A percentile compares a stretch with the other conserved stretches of the same genome.
Conservation (phyloP, 495 filamentous ascomycete genomes). For the Talaromyces ruber region DNA sequence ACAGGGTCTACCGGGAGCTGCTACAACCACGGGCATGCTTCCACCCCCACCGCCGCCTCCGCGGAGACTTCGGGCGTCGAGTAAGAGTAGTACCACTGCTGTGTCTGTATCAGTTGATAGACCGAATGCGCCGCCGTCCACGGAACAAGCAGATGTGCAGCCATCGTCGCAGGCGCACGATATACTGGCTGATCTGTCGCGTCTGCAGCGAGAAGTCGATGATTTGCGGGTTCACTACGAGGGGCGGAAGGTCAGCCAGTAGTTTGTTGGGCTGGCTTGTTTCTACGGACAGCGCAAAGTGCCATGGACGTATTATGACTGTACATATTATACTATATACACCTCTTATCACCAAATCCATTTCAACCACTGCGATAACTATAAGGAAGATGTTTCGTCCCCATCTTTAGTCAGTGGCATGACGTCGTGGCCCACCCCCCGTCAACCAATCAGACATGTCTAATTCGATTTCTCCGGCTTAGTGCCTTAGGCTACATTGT, state of each 20-base stretch:
- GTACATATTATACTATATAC: background rate
- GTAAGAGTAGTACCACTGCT: conserved; percentile 30
- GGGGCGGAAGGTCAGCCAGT: conserved; percentile 18
- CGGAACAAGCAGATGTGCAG: background rate
- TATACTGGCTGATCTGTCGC: conserved; percentile 58
- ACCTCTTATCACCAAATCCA: background rate
- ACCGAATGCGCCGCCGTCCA: background rate
- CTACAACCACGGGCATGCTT: conserved; percentile 13
- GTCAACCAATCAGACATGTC: background rate
- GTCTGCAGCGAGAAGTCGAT: conserved; percentile 66
- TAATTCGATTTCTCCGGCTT: background rate
- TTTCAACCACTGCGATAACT: no score
- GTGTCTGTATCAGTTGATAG: background rate
- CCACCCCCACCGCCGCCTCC: conserved; percentile 55
- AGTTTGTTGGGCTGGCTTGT: background rate
- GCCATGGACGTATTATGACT: background rate
- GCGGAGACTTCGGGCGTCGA: conserved; percentile 46
- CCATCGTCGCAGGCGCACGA: conserved; percentile 37
- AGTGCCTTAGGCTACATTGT: background rate
- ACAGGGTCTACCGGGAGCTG: conserved; percentile 4
- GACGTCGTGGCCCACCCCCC: background rate
- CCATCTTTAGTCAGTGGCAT: no score
- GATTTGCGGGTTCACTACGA: conserved; percentile 53
- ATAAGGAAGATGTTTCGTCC: no score
- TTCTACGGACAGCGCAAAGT: background rate